Evolutionary conservation across 768 basidiomycete species (phyloP).

Genomic region (Fistulinella prunicolor): DNA sequence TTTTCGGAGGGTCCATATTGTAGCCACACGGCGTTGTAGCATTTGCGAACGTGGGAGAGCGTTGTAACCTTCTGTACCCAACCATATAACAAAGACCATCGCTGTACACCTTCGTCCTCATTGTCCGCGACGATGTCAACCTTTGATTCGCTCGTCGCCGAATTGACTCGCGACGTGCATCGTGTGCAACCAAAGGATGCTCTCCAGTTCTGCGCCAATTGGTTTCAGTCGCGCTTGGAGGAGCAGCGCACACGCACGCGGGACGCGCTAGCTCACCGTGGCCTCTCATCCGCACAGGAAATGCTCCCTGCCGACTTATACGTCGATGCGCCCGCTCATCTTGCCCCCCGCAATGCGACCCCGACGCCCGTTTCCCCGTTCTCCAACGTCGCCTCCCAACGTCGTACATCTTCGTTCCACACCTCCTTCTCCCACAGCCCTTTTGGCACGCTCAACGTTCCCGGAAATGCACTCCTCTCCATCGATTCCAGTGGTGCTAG

Average conservation of each 20-base stretch:
- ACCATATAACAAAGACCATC: constrained; percentile 10
- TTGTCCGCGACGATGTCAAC: constrained; percentile 48
- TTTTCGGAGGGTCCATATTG: constrained; percentile 2
- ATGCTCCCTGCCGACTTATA: constrained; percentile 58
- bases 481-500: constrained; percentile 37
- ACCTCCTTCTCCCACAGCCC: constrained; percentile 56
- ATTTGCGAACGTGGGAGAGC: constrained; percentile 28
- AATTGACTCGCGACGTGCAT: constrained; percentile 82
- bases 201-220: constrained; percentile 90
- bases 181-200: constrained; percentile 87
- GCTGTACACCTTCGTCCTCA: constrained; percentile 5
- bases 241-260: constrained; percentile 77
- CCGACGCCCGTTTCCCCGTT: constrained; percentile 54
- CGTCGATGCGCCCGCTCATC: constrained; percentile 45
- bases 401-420: constrained; percentile 54
- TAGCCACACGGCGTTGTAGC: background rate
- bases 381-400: constrained; percentile 45
- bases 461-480: constrained; percentile 73
- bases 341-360: constrained; percentile 31
- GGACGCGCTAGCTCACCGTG: constrained; percentile 52
- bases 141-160: constrained; percentile 77
- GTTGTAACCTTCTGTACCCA: constrained; percentile 7
- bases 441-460: constrained; percentile 77
- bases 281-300: constrained; percentile 46
- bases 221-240: constrained; percentile 88